Percentiles rank a stretch among this genome's conserved stretches.
Evolutionary conservation across 179 eudicot species (phyloP).

Genomic region (Silene noctiflora): DNA sequence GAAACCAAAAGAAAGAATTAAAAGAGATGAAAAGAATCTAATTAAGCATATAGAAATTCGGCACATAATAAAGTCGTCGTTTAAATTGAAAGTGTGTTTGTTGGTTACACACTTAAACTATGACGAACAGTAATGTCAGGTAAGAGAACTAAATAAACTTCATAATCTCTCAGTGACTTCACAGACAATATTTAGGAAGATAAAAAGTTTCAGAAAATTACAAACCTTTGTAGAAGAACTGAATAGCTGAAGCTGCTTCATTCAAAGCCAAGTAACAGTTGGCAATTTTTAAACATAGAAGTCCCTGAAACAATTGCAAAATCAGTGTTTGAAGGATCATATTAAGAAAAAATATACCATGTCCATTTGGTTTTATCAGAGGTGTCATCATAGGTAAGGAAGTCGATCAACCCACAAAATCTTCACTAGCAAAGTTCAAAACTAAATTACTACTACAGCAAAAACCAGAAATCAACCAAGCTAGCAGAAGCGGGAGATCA

Average conservation of each 20-base stretch:
- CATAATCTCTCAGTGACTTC: conserved; percentile 2
- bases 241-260: conserved; percentile 51
- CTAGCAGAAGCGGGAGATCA: not conserved
- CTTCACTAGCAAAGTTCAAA: not conserved
- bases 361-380: no score
- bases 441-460: not conserved
- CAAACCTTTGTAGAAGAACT: conserved; percentile 70
- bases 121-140: not conserved
- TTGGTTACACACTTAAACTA: not conserved
- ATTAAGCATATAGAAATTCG: not conserved
- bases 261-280: conserved; percentile 50
- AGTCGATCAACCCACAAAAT: not conserved
- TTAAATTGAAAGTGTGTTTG: not conserved
- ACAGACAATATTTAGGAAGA: not conserved
- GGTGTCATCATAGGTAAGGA: not conserved
- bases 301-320: conserved; percentile 41
- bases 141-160: not conserved
- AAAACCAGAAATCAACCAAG: not conserved
- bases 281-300: conserved; percentile 58
- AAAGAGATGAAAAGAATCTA: not conserved
- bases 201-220: not conserved
- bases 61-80: not conserved
- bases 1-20: not conserved
- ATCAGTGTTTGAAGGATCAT: not conserved
- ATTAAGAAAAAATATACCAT: no score